Conservation (phyloP, 208 protist species). For the Acanthamoeba healyi region DNA sequence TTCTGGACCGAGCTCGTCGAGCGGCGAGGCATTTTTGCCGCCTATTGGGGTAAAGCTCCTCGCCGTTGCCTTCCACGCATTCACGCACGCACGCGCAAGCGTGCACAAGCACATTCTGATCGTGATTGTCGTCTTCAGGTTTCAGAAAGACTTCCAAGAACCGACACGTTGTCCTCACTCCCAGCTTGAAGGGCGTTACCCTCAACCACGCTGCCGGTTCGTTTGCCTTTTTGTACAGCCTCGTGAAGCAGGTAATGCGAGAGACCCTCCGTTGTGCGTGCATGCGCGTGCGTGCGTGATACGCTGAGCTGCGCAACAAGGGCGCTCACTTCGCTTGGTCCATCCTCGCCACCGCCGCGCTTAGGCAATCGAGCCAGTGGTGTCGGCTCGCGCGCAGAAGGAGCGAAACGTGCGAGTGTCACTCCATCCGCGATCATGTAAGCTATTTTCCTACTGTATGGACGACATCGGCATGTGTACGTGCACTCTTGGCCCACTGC, state of each 20-base stretch:
- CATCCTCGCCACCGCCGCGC: not conserved
- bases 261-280: not conserved
- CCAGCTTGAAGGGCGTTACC: conserved; percentile 8
- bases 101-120: not conserved
- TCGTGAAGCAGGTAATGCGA: conserved; percentile 5
- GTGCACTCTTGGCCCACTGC: not conserved
- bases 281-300: too few relatives aligned
- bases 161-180: not conserved
- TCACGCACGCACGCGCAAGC: too few relatives aligned
- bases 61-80: not conserved
- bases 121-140: not conserved
- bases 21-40: conserved; percentile 11
- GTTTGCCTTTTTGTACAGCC: not conserved
- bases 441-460: conserved; percentile 32
- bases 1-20: conserved; percentile 49
- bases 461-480: conserved; percentile 58
- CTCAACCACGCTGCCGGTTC: conserved; percentile 5
- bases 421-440: not conserved
- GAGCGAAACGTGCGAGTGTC: not conserved
- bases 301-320: too few relatives aligned
- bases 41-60: conserved; percentile 27
- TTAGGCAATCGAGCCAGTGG: conserved; percentile 32
- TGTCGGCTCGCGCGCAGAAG: not conserved
- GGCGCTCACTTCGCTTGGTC: not conserved
- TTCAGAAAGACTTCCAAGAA: conserved; percentile 51